Percentiles rank a stretch among this genome's conserved stretches.
Evolutionary conservation across 2,329 filamentous ascomycete species (phyloP).

Genomic region (Zasmidium citrigriseum): DNA sequence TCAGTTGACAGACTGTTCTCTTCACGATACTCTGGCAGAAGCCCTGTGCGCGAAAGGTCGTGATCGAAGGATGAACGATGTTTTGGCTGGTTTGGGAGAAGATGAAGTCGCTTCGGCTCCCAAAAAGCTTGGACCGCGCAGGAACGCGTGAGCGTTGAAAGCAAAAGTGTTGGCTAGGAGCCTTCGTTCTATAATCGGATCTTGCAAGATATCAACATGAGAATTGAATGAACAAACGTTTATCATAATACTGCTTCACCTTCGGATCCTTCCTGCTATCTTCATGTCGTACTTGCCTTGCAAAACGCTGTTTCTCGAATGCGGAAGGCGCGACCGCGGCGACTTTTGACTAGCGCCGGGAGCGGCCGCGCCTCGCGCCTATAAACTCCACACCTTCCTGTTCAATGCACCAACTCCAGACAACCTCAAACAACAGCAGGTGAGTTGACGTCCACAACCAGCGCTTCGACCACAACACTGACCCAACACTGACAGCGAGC

Average conservation of each 20-base stretch:
- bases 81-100: not conserved
- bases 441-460: not conserved
- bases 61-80: too few species aligned
- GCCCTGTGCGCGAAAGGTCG: too few species aligned
- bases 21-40: not conserved
- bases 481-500: not conserved
- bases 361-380: not conserved
- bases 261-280: too few species aligned
- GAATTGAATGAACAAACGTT: too few species aligned
- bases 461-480: not conserved
- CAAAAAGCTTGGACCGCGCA: not conserved
- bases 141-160: not conserved
- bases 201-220: too few species aligned
- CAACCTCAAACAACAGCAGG: not conserved
- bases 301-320: too few species aligned
- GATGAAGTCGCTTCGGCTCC: not conserved
- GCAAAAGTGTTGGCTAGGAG: too few species aligned
- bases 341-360: not conserved
- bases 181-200: too few species aligned
- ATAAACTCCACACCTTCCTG: not conserved
- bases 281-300: too few species aligned
- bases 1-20: not conserved
- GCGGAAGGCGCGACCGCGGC: too few species aligned
- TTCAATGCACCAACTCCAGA: not conserved
- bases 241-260: too few species aligned